Percentiles rank a stretch among this genome's conserved stretches.
phyloP scores from a whole-genome alignment of 2,329 filamentous ascomycete species.

The Aspergillus tamarii region DNA sequence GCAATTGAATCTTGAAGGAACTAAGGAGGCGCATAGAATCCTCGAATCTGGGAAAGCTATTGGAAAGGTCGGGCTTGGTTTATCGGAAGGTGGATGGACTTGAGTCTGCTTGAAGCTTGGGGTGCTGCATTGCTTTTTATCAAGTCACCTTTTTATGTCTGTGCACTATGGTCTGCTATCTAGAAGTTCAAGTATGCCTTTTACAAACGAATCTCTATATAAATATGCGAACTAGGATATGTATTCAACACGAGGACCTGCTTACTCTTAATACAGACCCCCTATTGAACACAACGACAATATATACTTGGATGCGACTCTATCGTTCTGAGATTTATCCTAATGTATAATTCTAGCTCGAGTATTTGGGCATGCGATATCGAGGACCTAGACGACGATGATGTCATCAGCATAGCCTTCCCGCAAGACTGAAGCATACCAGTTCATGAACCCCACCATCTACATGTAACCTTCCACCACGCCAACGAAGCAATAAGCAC shows the following conservation, averaged over 20 bases:
- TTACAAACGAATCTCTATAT: not conserved
- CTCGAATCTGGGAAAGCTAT: not conserved
- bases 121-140: not conserved
- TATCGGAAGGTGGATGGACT: not conserved
- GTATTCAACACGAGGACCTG: not conserved
- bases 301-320: not conserved
- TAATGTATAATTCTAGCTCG: no score
- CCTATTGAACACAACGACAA: not conserved
- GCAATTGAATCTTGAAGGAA: not conserved
- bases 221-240: not conserved
- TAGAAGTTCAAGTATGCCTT: no score
- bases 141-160: not conserved
- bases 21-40: not conserved
- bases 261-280: not conserved
- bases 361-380: no score
- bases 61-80: not conserved
- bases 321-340: no score
- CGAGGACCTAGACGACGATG: not conserved
- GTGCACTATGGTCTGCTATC: no score
- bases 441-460: not conserved
- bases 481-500: no score
- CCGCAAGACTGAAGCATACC: not conserved
- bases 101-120: not conserved
- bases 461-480: not conserved
- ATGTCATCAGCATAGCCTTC: not conserved